These are phyloP conservation scores for Trichoderma gamsii DNA, from an alignment of 495 filamentous ascomycete genomes.

Conservation along the genomic window DNA sequence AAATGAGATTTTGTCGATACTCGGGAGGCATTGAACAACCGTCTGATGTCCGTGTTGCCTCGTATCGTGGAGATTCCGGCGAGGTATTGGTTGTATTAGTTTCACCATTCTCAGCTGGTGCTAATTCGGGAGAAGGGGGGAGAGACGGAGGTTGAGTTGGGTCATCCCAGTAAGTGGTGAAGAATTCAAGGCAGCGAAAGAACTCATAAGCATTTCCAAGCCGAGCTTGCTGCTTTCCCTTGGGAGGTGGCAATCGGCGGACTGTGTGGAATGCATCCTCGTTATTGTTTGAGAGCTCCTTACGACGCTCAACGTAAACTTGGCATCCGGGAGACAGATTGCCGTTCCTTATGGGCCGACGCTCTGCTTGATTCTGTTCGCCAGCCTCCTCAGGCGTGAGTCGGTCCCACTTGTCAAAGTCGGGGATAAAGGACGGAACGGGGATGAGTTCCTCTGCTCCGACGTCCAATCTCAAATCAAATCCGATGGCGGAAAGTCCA, in stretches of 20 bases:
- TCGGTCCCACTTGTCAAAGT: conserved; percentile 40
- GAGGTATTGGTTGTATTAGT: conserved; percentile 20
- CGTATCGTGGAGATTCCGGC: background rate
- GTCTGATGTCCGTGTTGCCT: conserved; percentile 15
- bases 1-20: conserved; percentile 62
- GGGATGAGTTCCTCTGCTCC: conserved; percentile 41
- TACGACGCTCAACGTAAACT: conserved; percentile 44
- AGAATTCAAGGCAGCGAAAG: conserved; percentile 47
- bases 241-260: conserved; percentile 42
- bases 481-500: conserved; percentile 37
- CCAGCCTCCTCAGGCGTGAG: conserved; percentile 38
- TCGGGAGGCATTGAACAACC: conserved; percentile 58
- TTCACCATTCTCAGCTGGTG: conserved; percentile 22
- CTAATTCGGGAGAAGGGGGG: conserved; percentile 15
- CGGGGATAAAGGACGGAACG: conserved; percentile 40
- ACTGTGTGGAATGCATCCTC: conserved; percentile 46
- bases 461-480: conserved; percentile 42
- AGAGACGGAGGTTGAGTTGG: conserved; percentile 33
- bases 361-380: conserved; percentile 37
- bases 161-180: conserved; percentile 49
- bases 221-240: conserved; percentile 40
- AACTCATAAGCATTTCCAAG: conserved; percentile 55
- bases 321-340: conserved; percentile 44
- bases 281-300: conserved; percentile 46
- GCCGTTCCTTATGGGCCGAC: conserved; percentile 38